Evolutionary conservation across 2,329 filamentous ascomycete species (phyloP).

Genomic region (Xylariomycetidae sp.): DNA sequence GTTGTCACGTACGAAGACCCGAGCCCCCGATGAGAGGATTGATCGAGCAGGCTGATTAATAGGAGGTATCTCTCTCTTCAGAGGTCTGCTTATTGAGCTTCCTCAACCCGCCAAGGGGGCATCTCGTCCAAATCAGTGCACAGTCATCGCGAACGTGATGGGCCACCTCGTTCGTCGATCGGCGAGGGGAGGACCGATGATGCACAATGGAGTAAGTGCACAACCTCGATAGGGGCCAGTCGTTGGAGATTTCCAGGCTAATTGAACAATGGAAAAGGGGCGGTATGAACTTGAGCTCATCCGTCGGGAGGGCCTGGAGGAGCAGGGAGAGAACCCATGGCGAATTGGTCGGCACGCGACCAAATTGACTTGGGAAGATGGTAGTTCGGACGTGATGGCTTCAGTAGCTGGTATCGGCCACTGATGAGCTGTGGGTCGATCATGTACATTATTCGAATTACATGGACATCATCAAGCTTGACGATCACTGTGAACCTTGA

Average conservation of each 20-base stretch:
- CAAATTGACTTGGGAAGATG: slow-evolving; percentile 20
- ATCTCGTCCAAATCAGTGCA: slow-evolving; percentile 17
- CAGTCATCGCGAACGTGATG: slow-evolving; percentile 14
- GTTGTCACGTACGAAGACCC: slow-evolving; percentile 18
- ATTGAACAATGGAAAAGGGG: too few relatives aligned
- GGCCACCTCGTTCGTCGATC: slow-evolving; percentile 19
- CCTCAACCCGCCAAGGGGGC: slow-evolving; percentile 14
- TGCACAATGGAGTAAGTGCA: slow-evolving; percentile 27
- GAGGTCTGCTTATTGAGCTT: slow-evolving; percentile 18
- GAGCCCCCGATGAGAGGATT: too few relatives aligned
- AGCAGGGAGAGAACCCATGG: slow-evolving; percentile 26
- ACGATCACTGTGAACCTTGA: too few relatives aligned
- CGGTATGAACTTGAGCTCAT: slow-evolving; percentile 22
- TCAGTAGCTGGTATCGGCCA: slow-evolving; percentile 7
- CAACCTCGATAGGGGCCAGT: too few relatives aligned
- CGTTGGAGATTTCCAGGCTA: too few relatives aligned
- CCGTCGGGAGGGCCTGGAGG: slow-evolving; percentile 20
- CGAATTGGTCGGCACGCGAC: slow-evolving; percentile 21
- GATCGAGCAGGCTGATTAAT: too few relatives aligned
- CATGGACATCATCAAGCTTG: too few relatives aligned
- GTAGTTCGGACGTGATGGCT: slow-evolving; percentile 16
- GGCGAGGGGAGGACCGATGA: slow-evolving; percentile 15
- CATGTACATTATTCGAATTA: too few relatives aligned
- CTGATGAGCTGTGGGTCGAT: too few relatives aligned
- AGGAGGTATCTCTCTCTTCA: too few relatives aligned